Evolutionary conservation across 164 flowering plant species (phyloP).

Genomic region (Malania oleifera): DNA sequence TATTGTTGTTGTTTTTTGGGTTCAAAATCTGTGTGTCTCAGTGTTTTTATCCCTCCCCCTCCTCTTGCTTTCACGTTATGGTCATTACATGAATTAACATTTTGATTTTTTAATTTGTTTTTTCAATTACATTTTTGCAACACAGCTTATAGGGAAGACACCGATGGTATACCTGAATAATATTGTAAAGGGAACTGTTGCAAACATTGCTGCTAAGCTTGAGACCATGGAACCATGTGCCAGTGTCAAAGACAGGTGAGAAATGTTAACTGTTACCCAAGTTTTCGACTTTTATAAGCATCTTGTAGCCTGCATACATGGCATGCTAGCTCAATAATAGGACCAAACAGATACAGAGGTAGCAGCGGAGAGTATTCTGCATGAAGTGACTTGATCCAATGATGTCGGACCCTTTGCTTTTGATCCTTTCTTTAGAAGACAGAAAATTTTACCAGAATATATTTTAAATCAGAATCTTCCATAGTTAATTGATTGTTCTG

Average conservation of each 20-base stretch:
- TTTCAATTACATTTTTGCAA: slow-evolving; percentile 7
- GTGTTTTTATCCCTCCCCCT: no score
- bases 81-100: background rate
- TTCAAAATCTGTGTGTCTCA: no score
- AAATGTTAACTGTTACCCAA: no score
- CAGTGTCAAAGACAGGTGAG: slow-evolving; percentile 95
- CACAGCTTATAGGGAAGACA: slow-evolving; percentile 91
- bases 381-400: background rate
- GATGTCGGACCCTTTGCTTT: background rate
- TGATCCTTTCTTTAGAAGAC: no score
- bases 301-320: background rate
- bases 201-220: slow-evolving; percentile 92
- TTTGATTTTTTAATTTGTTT: background rate
- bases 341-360: background rate
- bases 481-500: background rate
- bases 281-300: background rate
- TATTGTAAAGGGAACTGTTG: slow-evolving; percentile 65
- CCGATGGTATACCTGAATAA: slow-evolving; percentile 95
- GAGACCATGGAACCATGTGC: slow-evolving; percentile 98
- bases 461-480: background rate
- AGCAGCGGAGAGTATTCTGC: background rate
- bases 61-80: background rate
- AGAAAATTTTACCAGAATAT: no score
- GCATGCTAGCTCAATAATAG: background rate
- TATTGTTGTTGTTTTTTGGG: no score